Evolutionary conservation across 148 eudicot genomes (phyloP).

Genomic region (Amaranthus cruentus): DNA sequence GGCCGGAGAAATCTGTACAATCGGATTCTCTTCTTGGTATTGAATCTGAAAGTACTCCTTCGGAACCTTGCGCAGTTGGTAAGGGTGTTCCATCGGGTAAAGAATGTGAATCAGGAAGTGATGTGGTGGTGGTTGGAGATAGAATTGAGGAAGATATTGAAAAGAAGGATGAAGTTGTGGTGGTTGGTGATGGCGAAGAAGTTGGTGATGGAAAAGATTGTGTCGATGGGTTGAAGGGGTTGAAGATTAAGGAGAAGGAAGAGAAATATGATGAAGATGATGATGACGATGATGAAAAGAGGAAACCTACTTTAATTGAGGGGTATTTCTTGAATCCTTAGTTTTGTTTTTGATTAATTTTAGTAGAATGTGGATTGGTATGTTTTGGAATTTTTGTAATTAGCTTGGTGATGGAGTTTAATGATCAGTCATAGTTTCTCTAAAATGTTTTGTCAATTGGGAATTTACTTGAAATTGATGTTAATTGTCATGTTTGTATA

Average conservation of each 20-base stretch:
- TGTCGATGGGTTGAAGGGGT: conserved; percentile 42
- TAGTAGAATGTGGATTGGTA: background rate
- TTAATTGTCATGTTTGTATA: too few relatives aligned
- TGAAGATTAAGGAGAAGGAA: conserved; percentile 36
- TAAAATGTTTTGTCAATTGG: too few relatives aligned
- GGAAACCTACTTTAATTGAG: conserved; percentile 39
- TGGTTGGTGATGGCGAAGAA: conserved; percentile 11
- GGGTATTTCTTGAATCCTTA: conserved; percentile 27
- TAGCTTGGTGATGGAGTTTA: too few relatives aligned
- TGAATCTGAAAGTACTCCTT: conserved; percentile 16
- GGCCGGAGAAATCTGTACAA: conserved; percentile 8
- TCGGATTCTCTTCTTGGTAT: conserved; percentile 33
- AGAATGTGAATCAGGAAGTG: conserved; percentile 21
- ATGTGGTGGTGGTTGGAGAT: conserved; percentile 24
- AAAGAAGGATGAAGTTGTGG: conserved; percentile 32
- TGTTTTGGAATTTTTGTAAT: background rate
- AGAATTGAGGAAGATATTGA: conserved; percentile 18
- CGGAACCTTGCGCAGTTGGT: conserved; percentile 31
- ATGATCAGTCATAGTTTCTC: too few relatives aligned
- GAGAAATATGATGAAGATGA: conserved; percentile 14
- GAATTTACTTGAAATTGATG: too few relatives aligned
- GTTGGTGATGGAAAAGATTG: conserved; percentile 20
- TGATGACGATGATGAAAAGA: conserved; percentile 19
- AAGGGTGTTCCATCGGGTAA: conserved; percentile 35
- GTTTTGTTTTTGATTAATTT: background rate